phyloP scores from a whole-genome alignment of 2,329 filamentous ascomycete species.

The Akanthomyces lecanii region DNA sequence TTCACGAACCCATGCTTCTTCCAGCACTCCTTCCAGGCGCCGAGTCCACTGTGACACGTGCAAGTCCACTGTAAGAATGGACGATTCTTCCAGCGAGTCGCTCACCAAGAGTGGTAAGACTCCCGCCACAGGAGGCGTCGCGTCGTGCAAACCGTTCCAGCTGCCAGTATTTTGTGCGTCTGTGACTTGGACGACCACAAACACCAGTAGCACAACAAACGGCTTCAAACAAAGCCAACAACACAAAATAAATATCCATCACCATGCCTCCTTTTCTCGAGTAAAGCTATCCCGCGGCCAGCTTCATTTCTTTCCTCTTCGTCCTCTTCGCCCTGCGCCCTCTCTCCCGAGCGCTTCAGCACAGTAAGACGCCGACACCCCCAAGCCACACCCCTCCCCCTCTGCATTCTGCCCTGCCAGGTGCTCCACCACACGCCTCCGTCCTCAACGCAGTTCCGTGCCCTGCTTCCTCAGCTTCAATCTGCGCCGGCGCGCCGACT shows the following conservation, averaged over 20 bases:
- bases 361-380: constrained; percentile 8
- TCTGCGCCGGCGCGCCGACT: constrained; percentile 15
- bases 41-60: not conserved
- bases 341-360: constrained; percentile 4
- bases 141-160: not conserved
- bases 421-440: constrained; percentile 10
- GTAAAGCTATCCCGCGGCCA: not conserved
- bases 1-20: not conserved
- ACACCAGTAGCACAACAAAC: not conserved
- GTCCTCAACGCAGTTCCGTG: constrained; percentile 16
- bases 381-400: not conserved
- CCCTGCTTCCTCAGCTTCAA: constrained; percentile 18
- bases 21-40: not conserved
- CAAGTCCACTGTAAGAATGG: not conserved
- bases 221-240: not conserved
- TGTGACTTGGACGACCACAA: not conserved
- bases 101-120: not conserved
- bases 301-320: not conserved
- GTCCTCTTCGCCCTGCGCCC: not conserved
- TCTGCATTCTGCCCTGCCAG: not conserved
- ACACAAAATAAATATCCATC: not conserved
- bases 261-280: not conserved
- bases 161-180: not conserved
- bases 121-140: not conserved
- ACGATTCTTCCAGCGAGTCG: not conserved